A percentile compares a stretch with the other conserved stretches of the same genome.
These are phyloP conservation scores for Hygrocybe coccinea DNA, from an alignment of 768 basidiomycete species.

Conservation along the genomic window DNA sequence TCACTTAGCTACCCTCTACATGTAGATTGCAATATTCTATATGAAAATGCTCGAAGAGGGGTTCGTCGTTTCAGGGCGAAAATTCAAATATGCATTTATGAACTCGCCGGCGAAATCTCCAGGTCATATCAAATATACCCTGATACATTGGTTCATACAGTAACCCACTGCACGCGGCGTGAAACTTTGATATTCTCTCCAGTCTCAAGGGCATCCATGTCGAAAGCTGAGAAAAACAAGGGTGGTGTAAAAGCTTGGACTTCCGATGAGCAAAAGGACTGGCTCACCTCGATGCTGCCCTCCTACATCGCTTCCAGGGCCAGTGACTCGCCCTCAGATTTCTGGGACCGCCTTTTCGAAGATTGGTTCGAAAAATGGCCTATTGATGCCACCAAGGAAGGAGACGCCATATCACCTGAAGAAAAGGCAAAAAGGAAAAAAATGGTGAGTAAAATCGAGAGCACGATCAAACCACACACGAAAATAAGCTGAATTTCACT, in stretches of 20 bases:
- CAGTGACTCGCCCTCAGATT: background rate
- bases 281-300: background rate
- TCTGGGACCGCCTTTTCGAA: background rate
- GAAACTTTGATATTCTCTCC: no score
- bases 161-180: no score
- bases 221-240: background rate
- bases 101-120: no score
- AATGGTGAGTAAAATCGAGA: background rate
- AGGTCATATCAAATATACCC: no score
- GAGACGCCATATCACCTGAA: background rate
- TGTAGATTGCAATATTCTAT: background rate
- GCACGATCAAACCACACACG: no score
- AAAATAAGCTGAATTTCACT: no score
- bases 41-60: no score
- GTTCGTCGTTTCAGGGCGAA: background rate
- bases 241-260: background rate
- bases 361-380: slow-evolving; percentile 2
- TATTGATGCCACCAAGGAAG: background rate
- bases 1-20: background rate
- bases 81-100: background rate
- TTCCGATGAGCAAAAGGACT: background rate
- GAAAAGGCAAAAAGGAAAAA: background rate
- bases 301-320: background rate
- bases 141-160: no score
- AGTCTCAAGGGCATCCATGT: no score